Base-by-base conservation (phyloP, 257 asterid genomes). In the Handroanthus guayacan region DNA sequence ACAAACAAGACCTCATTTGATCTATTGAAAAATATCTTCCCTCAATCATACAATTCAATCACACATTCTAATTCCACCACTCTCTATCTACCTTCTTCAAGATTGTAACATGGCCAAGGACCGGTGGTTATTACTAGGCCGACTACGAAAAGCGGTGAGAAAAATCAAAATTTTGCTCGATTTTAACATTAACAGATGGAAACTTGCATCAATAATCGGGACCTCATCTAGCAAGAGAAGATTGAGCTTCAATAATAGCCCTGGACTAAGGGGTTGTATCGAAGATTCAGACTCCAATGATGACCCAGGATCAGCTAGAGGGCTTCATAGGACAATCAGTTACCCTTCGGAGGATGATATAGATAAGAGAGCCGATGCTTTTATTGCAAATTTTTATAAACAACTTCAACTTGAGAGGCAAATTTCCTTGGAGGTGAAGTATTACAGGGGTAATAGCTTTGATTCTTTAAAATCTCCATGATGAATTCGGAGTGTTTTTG, bases 361-460 rank as follows among this genome's bases (percentile, higher is more conserved):
- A n/a, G 97, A 95, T 20, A 91, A 86, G 80, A 89, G 89, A 43
- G 97, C 99, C 25, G 99, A 95, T 11, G 88, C 85, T 74, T 95
- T 95, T 37, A 95, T 95, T n/a, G 85, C 90, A 0, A 95, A 95
- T 25, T 95, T 92, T 17, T 75, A 91, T 34, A 84, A 76, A 82
- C 98, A 89, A 60, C 94, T 92, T 45, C 78, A 45, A 74, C 34
- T 87, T 41, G 99, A 95, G 63, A 89, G 98, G 68, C 98, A 95
- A 79, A 76, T 95, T 50, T 95, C 99, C 0, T 74, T 92, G 91
- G 86, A 95, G 80, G 58, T 95, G 2, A 78, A 78, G 82, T 95
- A 95, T 76, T 80, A 75, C 17, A 88, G 96, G 65, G 90, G 71
- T 8, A 72, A 87, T 60, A 92, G 96, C 83, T 84, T 88, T 57